Evolutionary conservation across 2,329 filamentous ascomycete species (phyloP).

Genomic region (Epichloe festucae): DNA sequence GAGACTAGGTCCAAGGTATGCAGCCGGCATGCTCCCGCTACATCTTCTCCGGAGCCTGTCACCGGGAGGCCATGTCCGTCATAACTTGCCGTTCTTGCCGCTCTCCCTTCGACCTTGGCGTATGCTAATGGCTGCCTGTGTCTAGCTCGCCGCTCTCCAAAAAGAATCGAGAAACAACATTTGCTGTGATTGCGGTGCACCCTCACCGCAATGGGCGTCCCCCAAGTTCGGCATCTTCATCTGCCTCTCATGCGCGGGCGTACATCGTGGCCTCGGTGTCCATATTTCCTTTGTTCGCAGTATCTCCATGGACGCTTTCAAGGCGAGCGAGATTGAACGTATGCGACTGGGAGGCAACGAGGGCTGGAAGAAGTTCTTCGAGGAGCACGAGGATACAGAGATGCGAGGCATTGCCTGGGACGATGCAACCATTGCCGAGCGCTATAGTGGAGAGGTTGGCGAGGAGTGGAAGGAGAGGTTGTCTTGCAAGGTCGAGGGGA

Average conservation of each 20-base stretch:
- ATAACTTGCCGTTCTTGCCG: slow-evolving; percentile 3
- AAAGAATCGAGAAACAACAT: slow-evolving; percentile 78
- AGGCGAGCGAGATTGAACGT: slow-evolving; percentile 77
- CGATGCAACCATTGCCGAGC: slow-evolving; percentile 76
- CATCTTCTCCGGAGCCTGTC: background rate
- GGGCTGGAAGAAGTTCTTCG: slow-evolving; percentile 78
- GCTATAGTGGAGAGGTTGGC: slow-evolving; percentile 79
- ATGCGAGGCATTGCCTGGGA: slow-evolving; percentile 64
- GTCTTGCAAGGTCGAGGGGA: slow-evolving; percentile 74
- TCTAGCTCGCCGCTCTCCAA: slow-evolving; percentile 76
- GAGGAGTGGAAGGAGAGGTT: slow-evolving; percentile 93
- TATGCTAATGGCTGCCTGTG: slow-evolving; percentile 1
- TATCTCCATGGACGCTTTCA: slow-evolving; percentile 98
- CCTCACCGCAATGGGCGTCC: slow-evolving; percentile 93
- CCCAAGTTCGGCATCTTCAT: slow-evolving; percentile 99
- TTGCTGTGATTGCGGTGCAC: slow-evolving; percentile 92
- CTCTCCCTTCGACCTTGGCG: background rate
- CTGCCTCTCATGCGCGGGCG: slow-evolving; percentile 88
- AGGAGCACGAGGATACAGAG: slow-evolving; percentile 53
- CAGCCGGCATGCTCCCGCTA: slow-evolving; percentile 2
- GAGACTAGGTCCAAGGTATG: slow-evolving; percentile 88
- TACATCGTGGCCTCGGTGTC: slow-evolving; percentile 87
- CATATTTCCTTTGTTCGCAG: slow-evolving; percentile 97
- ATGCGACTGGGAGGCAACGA: slow-evolving; percentile 91
- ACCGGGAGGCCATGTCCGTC: slow-evolving; percentile 2